phyloP scores from a whole-genome alignment of 2,329 filamentous ascomycete genomes.

The Aureobasidium vineae region DNA sequence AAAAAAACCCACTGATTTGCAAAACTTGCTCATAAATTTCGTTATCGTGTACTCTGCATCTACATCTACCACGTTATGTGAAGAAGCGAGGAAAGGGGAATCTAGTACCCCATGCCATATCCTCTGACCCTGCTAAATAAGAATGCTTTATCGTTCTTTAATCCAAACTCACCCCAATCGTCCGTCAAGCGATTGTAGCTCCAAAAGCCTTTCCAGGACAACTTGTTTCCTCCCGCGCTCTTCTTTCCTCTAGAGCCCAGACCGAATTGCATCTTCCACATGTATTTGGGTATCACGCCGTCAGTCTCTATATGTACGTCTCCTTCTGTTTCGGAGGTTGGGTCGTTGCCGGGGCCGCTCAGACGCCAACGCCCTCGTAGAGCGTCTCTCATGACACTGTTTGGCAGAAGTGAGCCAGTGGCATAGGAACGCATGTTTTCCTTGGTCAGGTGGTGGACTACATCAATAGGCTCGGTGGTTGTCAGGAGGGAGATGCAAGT shows the following conservation, averaged over 20 bases:
- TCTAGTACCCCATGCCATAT: slow-evolving; percentile 37
- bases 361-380: slow-evolving; percentile 65
- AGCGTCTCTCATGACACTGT: slow-evolving; percentile 66
- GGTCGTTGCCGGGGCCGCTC: slow-evolving; percentile 48
- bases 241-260: slow-evolving; percentile 57
- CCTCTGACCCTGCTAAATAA: slow-evolving; percentile 63
- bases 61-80: background rate
- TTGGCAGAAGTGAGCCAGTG: slow-evolving; percentile 43
- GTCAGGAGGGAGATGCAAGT: slow-evolving; percentile 76
- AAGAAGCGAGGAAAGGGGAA: background rate
- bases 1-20: no score
- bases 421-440: slow-evolving; percentile 57
- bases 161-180: slow-evolving; percentile 79
- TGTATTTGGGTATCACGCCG: slow-evolving; percentile 74
- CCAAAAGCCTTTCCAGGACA: slow-evolving; percentile 87
- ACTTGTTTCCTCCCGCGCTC: slow-evolving; percentile 73
- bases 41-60: background rate
- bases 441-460: slow-evolving; percentile 78
- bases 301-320: slow-evolving; percentile 84
- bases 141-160: slow-evolving; percentile 61
- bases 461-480: slow-evolving; percentile 76
- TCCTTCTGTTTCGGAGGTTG: slow-evolving; percentile 54
- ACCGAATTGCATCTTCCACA: slow-evolving; percentile 76
- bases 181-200: slow-evolving; percentile 87
- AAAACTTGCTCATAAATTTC: background rate